Evolutionary conservation across 225 moss, liverwort and hornwort genomes (phyloP).

Genomic region (Neckera pumila): DNA sequence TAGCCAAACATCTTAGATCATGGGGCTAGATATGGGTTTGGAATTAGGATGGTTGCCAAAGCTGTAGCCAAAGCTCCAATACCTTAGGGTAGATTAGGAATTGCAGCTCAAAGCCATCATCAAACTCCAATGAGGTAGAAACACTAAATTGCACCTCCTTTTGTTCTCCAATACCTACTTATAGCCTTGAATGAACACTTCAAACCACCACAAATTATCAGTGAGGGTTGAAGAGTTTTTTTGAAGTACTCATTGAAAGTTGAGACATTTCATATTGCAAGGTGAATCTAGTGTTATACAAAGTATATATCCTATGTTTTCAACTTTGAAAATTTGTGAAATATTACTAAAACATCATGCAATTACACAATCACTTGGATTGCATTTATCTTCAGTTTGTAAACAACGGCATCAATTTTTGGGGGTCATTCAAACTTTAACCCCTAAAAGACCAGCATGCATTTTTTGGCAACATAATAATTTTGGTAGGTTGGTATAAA

Average conservation of each 20-base stretch:
- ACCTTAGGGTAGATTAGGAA: neutral
- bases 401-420: too few relatives aligned
- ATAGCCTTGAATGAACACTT: neutral
- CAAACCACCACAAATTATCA: neutral
- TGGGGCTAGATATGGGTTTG: too few relatives aligned
- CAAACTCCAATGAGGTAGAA: too few relatives aligned
- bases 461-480: too few relatives aligned
- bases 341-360: fast-evolving
- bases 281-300: neutral
- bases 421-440: too few relatives aligned
- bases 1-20: too few relatives aligned
- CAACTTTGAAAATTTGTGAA: neutral
- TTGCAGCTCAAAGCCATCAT: neutral
- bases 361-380: neutral
- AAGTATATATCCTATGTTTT: too few relatives aligned
- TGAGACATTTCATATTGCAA: neutral
- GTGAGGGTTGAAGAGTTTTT: neutral
- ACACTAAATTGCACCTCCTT: neutral
- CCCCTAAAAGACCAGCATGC: too few relatives aligned
- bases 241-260: neutral
- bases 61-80: neutral
- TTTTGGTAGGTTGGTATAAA: too few relatives aligned
- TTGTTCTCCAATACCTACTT: fast-evolving
- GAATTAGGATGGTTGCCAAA: too few relatives aligned
- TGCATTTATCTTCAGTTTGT: neutral